Base-by-base conservation (phyloP, 1,139 yeast species). In the Debaryomycetaceae sp. region DNA sequence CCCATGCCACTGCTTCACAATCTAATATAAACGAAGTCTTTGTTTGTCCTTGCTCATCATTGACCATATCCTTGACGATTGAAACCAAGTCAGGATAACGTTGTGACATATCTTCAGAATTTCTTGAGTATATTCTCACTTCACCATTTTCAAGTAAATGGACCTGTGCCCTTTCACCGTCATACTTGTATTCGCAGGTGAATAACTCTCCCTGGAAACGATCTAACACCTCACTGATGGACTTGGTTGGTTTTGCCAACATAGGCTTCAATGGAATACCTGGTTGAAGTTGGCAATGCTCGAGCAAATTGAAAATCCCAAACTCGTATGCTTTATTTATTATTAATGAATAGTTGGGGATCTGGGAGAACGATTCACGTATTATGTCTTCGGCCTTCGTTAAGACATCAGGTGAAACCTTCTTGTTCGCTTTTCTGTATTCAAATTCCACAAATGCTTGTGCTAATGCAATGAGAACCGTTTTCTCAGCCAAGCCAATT, bases 1-100 rank as follows among this genome's bases (percentile, higher is more conserved):
- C 97, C 96, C 97, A 93, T 0, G 99, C 99, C n/a, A 95, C 99
- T 5, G 97, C 97, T 65, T 93, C 99, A 66, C 97, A 88, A 62
- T 93, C 99, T 46, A 93, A 65, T 47, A 93, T 89, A 64, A 91
- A 63, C 1, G 83, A 80, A 1, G 53, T 45, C 14, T 75, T 67
- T 5, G 55, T 59, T 2, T 69, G 65, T n/a, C 54, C 53, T 24
- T 59, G 60, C 41, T 67, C 66, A 6, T 56, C 59, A 24, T 65
- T 67, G 40, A 83, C 65, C 50, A 89, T 80, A 41, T 83, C 84
- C 35, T 80, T 78, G 22, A 88, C 76, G 41, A 86, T 81, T 1
- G 83, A 75, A 24, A 87, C 72, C 49, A 93, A 78, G 63, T 93
- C 99, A 0, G 99, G 99, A 59, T 93, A 93, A 57, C 97, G 72